Conservation (phyloP, 176 grass and related monocot species). For the Saccharum officinarum region DNA sequence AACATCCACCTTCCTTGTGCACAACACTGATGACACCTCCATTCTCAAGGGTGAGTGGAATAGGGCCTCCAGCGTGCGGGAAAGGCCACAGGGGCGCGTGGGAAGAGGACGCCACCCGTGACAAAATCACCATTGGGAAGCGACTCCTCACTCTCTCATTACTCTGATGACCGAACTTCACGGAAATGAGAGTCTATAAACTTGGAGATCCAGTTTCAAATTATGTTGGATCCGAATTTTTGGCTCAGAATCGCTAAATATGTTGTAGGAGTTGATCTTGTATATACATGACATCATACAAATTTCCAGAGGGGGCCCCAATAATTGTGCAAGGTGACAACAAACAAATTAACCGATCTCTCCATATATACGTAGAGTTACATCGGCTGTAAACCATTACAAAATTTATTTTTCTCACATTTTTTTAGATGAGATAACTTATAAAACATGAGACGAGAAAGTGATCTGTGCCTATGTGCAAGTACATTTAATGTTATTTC, state of each 20-base stretch:
- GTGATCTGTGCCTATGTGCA: neutral
- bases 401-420: neutral
- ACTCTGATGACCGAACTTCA: too few species aligned
- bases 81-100: too few species aligned
- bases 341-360: neutral
- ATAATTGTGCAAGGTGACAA: neutral
- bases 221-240: neutral
- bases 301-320: neutral
- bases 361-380: neutral
- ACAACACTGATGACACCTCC: too few species aligned
- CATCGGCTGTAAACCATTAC: neutral
- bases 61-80: too few species aligned
- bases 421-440: neutral
- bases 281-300: neutral
- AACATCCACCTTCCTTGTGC: too few species aligned
- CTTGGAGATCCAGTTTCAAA: too few species aligned
- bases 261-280: too few species aligned
- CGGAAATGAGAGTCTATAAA: too few species aligned
- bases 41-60: too few species aligned
- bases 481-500: neutral
- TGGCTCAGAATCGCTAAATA: neutral
- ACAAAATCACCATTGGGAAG: too few species aligned
- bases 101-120: too few species aligned
- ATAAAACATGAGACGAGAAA: neutral
- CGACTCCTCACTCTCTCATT: too few species aligned